Evolutionary conservation across 2,329 filamentous ascomycete genomes (phyloP), one percentile per base, ranked within the genome.

Genomic region (Fusarium napiforme): DNA sequence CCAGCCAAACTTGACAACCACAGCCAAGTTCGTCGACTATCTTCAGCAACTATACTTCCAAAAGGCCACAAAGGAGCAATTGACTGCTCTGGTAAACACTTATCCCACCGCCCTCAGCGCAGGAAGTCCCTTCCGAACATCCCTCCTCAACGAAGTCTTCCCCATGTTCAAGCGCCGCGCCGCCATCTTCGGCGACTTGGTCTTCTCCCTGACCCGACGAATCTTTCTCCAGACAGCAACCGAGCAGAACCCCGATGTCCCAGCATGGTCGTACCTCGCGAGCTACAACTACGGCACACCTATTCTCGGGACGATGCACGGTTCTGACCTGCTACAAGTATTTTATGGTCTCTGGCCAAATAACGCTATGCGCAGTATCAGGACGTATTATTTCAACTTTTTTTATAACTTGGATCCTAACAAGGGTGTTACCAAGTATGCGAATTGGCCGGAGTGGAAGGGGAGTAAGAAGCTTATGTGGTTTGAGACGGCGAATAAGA

Each of bases 91-190:
- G 1, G 88, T 95, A 14, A 82, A 81, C 43, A 89, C 87, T 0
- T 96, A 96, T 78, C 86, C 88, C 4, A 80, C 86, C n/a, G 83
- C 84, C 30, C 79, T 86, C 26, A 83, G 85, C 14, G 69, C 87
- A 23, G 93, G 93, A 39, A 93, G 90, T 4, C 93, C 93, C 2
- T 95, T 93, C 85, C 86, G 90, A 56, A 95, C 93, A 0, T 85
- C 88, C 2, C 69, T 87, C 15, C 72, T 92, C n/a, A 93, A 96
- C 82, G 90, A 92, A 77, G 85, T 90, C 77, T 95, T 93, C 78
- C 92, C 93, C 0, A 88, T 93, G 73, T 95, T 90, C 86, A 96
- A 95, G 82, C 91, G 92, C 19, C 84, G 94, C 0, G 90, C 92
- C 4, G 93, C 93, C 40, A 88, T 96, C 34, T 84, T 95, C 0